A percentile compares a stretch with the other conserved stretches of the same genome.
Conservation (phyloP, 768 basidiomycete genomes). For the Rickenella mellea region DNA sequence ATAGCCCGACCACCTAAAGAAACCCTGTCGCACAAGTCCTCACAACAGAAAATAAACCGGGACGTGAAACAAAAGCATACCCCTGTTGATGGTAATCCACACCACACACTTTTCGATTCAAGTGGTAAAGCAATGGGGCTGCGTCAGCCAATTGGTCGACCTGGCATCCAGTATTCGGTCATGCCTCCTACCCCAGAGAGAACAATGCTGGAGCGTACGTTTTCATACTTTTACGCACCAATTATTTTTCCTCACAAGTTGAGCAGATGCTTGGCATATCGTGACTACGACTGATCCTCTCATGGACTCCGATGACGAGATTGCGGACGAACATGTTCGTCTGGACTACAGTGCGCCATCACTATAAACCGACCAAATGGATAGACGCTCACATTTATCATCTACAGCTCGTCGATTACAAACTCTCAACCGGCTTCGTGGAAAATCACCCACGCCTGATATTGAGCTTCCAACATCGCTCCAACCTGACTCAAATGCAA, state of each 20-base stretch:
- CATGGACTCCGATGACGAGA: constrained; percentile 65
- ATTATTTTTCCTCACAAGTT: constrained; percentile 2
- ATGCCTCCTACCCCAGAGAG: constrained; percentile 20
- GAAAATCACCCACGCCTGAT: neutral
- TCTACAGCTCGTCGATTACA: neutral
- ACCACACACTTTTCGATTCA: no score
- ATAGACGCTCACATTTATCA: neutral
- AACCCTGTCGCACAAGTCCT: no score
- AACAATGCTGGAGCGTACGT: constrained; percentile 37
- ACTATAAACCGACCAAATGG: neutral
- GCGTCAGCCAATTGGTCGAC: no score
- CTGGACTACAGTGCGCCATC: constrained; percentile 53
- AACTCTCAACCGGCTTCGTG: neutral
- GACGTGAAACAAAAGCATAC: no score
- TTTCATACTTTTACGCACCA: neutral
- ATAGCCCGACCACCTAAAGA: no score
- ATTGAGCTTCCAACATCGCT: no score
- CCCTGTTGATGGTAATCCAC: no score
- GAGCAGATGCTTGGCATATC: constrained; percentile 67
- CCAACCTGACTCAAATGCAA: no score
- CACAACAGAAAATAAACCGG: no score
- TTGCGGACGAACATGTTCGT: constrained; percentile 50
- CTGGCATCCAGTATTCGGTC: constrained; percentile 9
- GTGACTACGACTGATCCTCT: constrained; percentile 56
- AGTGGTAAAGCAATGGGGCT: no score